Base-by-base conservation (phyloP, 129 eudicot species). In the Sambucus nigra region DNA sequence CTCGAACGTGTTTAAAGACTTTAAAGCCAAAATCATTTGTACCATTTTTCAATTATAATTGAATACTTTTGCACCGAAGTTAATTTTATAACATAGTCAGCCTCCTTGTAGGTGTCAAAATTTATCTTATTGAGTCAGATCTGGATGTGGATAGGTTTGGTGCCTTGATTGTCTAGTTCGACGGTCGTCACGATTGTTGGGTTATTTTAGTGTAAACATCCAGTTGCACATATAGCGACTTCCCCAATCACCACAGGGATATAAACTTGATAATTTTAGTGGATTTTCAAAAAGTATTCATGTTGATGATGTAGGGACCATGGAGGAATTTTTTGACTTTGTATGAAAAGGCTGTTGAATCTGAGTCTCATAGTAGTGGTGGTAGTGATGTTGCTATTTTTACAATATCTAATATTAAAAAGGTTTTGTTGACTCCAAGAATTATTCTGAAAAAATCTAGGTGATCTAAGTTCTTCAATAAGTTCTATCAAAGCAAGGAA, bases 401-500 rank as follows among this genome's bases (percentile, higher is more conserved):
- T 21, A 35, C 72, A 25, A 53, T 64, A 26, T 76, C 80, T 41
- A 69, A 68, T 55, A 51, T 81, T 46, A 78, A 59, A 57, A 77
- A 87, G 64, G 75, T 44, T 66, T 33, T 68, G 16, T 92, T 94
- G 13, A 62, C 28, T 68, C 86, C n/a, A 92, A 86, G 65, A 73
- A 48, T 65, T 69, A 80, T 1, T 75, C 75, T 1, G 57, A 40
- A 86, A 70, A 78, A 82, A 77, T 58, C 61, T 92, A 57, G 99
- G 95, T 14, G 94, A 96, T 53, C 83, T 92, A 55, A 83, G 81
- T 66, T 74, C 67, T 47, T 77, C 94, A 14, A 92, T 92, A 51
- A 92, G 91, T 63, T 82, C 96, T 63, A 91, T 82, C 51, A 92
- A 80, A 79, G 99, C 87, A 31, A 72, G 96, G 71, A 92, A 92